Conservation (phyloP, 352 stramenopile genomes). For the Hyaloperonospora brassicae region DNA sequence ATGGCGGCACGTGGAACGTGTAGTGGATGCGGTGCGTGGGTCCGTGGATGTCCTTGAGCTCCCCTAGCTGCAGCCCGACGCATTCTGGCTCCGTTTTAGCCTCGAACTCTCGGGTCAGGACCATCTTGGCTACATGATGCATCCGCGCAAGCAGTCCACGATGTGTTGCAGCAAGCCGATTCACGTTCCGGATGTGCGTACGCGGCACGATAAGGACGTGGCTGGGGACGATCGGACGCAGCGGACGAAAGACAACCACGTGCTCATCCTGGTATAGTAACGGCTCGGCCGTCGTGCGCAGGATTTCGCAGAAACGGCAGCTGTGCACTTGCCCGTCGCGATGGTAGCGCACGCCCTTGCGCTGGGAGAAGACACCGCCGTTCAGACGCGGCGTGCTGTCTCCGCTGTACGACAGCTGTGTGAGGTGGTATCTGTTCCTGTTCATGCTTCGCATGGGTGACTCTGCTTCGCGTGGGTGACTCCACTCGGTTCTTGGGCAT, state of each 20-base stretch:
- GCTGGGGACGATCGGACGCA: conserved; percentile 55
- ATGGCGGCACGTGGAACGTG: conserved; percentile 57
- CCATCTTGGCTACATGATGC: conserved; percentile 42
- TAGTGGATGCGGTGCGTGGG: conserved; percentile 34
- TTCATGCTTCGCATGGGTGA: conserved; percentile 5
- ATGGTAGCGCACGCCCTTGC: conserved; percentile 68
- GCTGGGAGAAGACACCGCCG: conserved; percentile 42
- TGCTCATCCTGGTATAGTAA: conserved; percentile 75
- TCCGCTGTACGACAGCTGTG: neutral
- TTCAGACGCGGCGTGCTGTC: conserved; percentile 21
- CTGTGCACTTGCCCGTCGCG: conserved; percentile 45
- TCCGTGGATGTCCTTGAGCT: neutral
- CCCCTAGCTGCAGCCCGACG: conserved; percentile 11
- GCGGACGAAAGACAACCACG: conserved; percentile 70
- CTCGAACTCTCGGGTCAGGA: conserved; percentile 25
- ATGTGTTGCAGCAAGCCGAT: conserved; percentile 44
- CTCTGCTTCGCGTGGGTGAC: conserved; percentile 2
- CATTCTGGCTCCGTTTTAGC: conserved; percentile 2
- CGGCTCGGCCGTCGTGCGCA: conserved; percentile 40
- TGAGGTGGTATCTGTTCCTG: conserved; percentile 12
- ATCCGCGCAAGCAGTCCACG: conserved; percentile 51
- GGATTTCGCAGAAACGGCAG: conserved; percentile 81
- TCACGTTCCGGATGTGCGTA: conserved; percentile 74
- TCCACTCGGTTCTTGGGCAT: conserved; percentile 14
- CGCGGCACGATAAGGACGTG: conserved; percentile 78